Evolutionary conservation across 2,329 filamentous ascomycete genomes (phyloP), one percentile per base, ranked within the genome.

Genomic region (Drechmeria coniospora): DNA sequence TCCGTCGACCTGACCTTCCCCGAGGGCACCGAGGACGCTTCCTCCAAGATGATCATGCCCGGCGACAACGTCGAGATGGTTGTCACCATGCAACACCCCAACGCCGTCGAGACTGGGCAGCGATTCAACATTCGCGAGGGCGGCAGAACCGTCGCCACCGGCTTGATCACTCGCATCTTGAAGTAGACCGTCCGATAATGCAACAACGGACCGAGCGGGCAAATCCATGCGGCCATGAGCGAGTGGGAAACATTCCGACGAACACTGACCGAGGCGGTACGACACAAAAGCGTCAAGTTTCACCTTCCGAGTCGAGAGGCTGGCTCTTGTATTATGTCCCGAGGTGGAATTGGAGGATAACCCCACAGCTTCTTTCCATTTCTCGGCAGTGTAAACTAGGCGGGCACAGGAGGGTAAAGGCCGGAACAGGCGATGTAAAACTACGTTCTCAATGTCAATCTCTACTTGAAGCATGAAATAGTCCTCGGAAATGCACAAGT

Each of bases 31-130:
- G 75, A 78, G 54, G 77, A 87, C 44, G 57, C 67, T 34, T 53
- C 65, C 38, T 62, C 61, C 56, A 86, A 82, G 68, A 79, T 84
- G 65, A 77, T 94, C 57, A 92, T 93, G 84, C 90, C 90, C 28
- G 90, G 90, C 56, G 90, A 98, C 71, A 98, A 98, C 60, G 74
- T 93, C 42, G 90, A 98, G 68, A 94, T 98, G 86, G 63, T 90
- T 39, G 79, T 84, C 54, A 73, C 78, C 46, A 75, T 93, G 50
- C 73, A 83, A 59, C 65, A 79, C 58, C 82, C 87, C 37, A 72
- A 92, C 47, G 87, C 87, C 34, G 61, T 94, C 38, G 90, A 98
- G 64, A 63, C 72, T 37, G 87, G 90, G 44, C 83, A 94, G 66
- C 81, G 90, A 47, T 90, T 98, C 73, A 98, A 95, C 68, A 75